A percentile compares a stretch with the other conserved stretches of the same genome.
phyloP scores from a whole-genome alignment of 78 protist genomes.

The Paratrimastix pyriformis region DNA sequence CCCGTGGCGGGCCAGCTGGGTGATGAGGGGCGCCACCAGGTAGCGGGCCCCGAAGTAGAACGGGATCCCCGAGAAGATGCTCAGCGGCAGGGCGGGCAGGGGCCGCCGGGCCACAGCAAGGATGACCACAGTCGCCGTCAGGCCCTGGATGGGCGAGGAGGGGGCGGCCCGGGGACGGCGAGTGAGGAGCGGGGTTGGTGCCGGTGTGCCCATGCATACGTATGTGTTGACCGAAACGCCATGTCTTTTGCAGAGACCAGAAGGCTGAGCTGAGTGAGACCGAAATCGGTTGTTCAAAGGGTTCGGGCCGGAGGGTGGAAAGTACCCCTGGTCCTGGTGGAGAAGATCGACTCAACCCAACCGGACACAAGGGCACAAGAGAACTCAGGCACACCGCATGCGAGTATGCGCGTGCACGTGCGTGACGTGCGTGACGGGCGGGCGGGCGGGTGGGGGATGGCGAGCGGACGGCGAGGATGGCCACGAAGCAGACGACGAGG shows the following conservation, averaged over 20 bases:
- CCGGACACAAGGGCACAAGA: too few species aligned
- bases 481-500: conserved; percentile 61
- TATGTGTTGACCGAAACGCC: not conserved
- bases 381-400: not conserved
- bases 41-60: conserved; percentile 50
- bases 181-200: too few species aligned
- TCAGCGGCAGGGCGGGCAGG: conserved; percentile 92
- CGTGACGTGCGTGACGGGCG: too few species aligned
- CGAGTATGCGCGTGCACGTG: not conserved
- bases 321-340: too few species aligned
- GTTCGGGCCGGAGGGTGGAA: not conserved
- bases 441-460: too few species aligned
- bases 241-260: not conserved
- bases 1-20: too few species aligned
- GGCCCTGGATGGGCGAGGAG: conserved; percentile 38
- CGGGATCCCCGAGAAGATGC: conserved; percentile 66
- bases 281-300: not conserved
- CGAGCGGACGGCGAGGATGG: conserved; percentile 61
- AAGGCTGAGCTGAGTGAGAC: not conserved
- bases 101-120: conserved; percentile 67
- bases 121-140: conserved; percentile 51
- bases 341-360: too few species aligned
- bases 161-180: not conserved
- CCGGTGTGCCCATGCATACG: too few species aligned
- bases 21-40: conserved; percentile 60